Base-by-base conservation (phyloP, 768 basidiomycete species). In the Hypholoma fasciculare region DNA sequence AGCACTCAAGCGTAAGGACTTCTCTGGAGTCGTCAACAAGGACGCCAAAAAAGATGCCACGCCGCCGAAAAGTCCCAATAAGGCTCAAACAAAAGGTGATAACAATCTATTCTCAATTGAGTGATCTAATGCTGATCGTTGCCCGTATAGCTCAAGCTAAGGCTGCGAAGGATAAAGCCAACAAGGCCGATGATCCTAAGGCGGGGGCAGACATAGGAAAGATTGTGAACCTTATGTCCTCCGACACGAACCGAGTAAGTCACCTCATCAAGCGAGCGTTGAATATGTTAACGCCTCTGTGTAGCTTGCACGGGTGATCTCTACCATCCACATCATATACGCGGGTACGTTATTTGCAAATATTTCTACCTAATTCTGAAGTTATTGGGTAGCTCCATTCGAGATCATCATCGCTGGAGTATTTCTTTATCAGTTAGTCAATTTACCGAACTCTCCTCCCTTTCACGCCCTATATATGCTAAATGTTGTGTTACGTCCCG, bases 191-290 rank as follows among this genome's bases (percentile, higher is more conserved):
- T 46, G 80, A 90, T 37, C 83, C 86, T 1, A 88, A 84, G 63
- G 82, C 88, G 0, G 90, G 92, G 16, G 94, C 94, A 7, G 90
- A 94, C 68, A 79, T 90, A 11, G 94, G 94, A 12, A 94, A 95
- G 70, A 92, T 96, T 53, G 91, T 95, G 54, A 92, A 93, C 62
- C 72, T 95, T 39, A 96, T 96, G 92, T 86, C 90, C 9, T 85
- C 83, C 4, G 91, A 93, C 67, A 84, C 87, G 2, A 88, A 86
- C 65, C 73, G 79, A 47, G 79, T 83, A 48, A 36, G 73, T 67
- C 13, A 2, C 17, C 27, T 27, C 14, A 27, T 3, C 4, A 16
- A 34, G 4, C 27, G 23, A 37, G n/a, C 19, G 30, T 46, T 27
- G 23, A n/a, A 4, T 27, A n/a, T 42, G 12, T 11, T 26, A 6